A percentile compares a stretch with the other conserved stretches of the same genome.
Evolutionary conservation across 2,329 filamentous ascomycete species (phyloP).

Genomic region (Lachnellula subtilissima): DNA sequence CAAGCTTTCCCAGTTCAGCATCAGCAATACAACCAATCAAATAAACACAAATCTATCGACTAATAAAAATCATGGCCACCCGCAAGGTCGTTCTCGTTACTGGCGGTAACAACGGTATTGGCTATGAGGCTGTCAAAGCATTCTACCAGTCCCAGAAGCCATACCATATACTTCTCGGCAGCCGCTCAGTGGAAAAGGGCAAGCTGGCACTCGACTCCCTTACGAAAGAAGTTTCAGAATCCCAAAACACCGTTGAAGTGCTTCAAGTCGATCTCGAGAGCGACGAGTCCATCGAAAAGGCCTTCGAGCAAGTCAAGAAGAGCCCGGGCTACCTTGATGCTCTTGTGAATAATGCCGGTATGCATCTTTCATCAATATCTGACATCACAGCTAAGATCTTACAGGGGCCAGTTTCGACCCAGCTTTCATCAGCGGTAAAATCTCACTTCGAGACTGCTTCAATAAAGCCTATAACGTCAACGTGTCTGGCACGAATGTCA

Average conservation of each 20-base stretch:
- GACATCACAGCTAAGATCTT: too few relatives aligned
- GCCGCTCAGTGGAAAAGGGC: constrained; percentile 34
- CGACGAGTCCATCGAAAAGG: constrained; percentile 22
- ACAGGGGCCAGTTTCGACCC: constrained; percentile 28
- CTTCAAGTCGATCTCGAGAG: constrained; percentile 21
- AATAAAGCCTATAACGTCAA: constrained; percentile 30
- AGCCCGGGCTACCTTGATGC: constrained; percentile 16
- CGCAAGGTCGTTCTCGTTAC: constrained; percentile 34
- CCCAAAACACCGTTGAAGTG: constrained; percentile 21
- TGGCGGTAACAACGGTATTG: constrained; percentile 41
- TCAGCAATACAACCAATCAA: too few relatives aligned
- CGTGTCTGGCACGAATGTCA: constrained; percentile 27
- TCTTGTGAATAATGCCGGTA: constrained; percentile 24
- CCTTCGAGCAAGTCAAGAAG: constrained; percentile 14
- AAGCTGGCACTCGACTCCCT: constrained; percentile 34
- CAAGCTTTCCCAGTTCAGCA: too few relatives aligned
- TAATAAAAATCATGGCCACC: constrained; percentile 3
- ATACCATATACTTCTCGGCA: constrained; percentile 38
- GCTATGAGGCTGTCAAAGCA: constrained; percentile 38
- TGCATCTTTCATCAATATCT: not conserved
- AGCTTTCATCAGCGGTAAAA: constrained; percentile 24
- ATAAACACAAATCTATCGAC: too few relatives aligned
- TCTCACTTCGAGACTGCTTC: constrained; percentile 27
- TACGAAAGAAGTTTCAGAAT: constrained; percentile 29
- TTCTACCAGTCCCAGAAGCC: constrained; percentile 33